Evolutionary conservation across 768 basidiomycete genomes (phyloP).

Genomic region (Panaeolus papilionaceus): DNA sequence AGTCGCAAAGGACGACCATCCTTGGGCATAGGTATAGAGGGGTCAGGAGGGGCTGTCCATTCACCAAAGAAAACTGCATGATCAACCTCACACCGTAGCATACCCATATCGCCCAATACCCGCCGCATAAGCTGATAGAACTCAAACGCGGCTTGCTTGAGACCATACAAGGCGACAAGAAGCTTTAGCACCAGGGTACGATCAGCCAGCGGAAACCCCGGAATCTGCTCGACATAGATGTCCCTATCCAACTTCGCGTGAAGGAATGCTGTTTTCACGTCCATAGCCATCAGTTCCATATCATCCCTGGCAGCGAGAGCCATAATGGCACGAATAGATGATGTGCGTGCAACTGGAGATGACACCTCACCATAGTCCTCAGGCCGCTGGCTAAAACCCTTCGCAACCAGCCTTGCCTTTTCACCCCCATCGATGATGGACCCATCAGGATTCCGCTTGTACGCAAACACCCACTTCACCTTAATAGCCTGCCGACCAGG

Average conservation of each 20-base stretch:
- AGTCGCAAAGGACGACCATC: slow-evolving; percentile 24
- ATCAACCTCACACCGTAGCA: slow-evolving; percentile 33
- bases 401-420: slow-evolving; percentile 35
- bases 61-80: slow-evolving; percentile 31
- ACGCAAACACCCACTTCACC: slow-evolving; percentile 42
- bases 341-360: slow-evolving; percentile 34
- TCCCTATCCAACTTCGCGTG: slow-evolving; percentile 28
- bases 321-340: slow-evolving; percentile 31
- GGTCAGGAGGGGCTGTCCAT: slow-evolving; percentile 26
- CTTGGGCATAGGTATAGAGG: slow-evolving; percentile 24
- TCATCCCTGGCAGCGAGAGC: slow-evolving; percentile 31
- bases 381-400: slow-evolving; percentile 33
- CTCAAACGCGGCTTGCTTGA: slow-evolving; percentile 36
- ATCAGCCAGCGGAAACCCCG: slow-evolving; percentile 27
- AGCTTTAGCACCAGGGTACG: slow-evolving; percentile 23
- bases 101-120: slow-evolving; percentile 15
- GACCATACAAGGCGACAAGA: slow-evolving; percentile 39
- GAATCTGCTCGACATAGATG: slow-evolving; percentile 28
- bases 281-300: slow-evolving; percentile 30
- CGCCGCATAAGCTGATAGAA: slow-evolving; percentile 23
- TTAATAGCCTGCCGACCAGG: slow-evolving; percentile 21
- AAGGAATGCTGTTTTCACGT: slow-evolving; percentile 36
- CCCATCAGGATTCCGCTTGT: slow-evolving; percentile 45
- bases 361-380: slow-evolving; percentile 44
- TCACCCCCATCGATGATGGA: slow-evolving; percentile 32